Evolutionary conservation across 345 rosid genomes (phyloP), one percentile per base, ranked within the genome.

Genomic region (Melaleuca alternifolia): DNA sequence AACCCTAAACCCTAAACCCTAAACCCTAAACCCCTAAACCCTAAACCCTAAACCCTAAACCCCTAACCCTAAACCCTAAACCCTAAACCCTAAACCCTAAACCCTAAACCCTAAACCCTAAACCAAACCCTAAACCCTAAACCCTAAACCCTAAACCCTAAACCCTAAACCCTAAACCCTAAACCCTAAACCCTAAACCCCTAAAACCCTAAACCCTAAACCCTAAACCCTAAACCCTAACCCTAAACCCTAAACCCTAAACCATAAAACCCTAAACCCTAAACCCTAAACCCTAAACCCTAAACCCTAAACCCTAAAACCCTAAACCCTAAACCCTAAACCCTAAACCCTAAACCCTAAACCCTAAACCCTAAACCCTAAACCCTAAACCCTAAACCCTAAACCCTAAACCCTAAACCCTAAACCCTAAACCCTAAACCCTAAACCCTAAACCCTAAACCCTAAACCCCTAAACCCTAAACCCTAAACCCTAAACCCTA

Each of bases 401-500:
- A 84, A 87, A 30, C 88, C 65, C 71, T 23, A 65, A 84, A 41
- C 86, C 82, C 65, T 7, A 84, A 75, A 41, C 87, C 82, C 62
- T 15, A 51, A 54, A 53, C 82, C 85, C 62, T 11, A 85, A 85
- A 56, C 89, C 85, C 61, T 28, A 87, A 79, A 37, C 87, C 84
- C 57, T 28, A 88, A 57, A 77, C 86, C 84, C 52, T 51, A n/a
- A n/a, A 84, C 54, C 89, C 82, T 28, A 84, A 87, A 57, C 84
- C 89, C 82, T n/a, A 84, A 88, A 23, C n/a, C 89, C n/a, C 89
- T 37, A 53, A 88, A 62, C 84, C 89, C 46, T 23, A 88, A 85
- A 51, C 88, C 84, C 53, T 50, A 86, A 87, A 77, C 87, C 86
- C 76, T 54, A 59, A 84, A 84, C 89, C 87, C 57, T 59, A 87